Evolutionary conservation across 2,329 filamentous ascomycete genomes (phyloP).

Genomic region (Elsinoe fawcettii): DNA sequence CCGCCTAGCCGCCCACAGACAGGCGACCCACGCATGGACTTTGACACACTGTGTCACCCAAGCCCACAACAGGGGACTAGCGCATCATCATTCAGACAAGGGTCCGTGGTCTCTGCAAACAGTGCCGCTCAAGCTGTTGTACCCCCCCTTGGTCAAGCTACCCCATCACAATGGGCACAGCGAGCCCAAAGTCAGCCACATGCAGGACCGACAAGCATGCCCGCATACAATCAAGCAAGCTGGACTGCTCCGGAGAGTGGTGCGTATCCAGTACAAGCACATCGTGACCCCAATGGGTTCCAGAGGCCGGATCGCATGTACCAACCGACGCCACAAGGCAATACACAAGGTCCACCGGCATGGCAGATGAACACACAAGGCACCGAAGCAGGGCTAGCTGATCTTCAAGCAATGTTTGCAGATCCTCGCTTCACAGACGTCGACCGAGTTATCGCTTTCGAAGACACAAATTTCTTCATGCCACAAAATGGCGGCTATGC

Average conservation of each 20-base stretch:
- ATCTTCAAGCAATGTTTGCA: neutral
- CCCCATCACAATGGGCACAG: neutral
- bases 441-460: slow-evolving; percentile 1
- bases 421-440: slow-evolving; percentile 1
- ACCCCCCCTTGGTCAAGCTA: neutral
- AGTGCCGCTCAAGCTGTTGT: neutral
- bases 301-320: neutral
- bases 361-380: slow-evolving; percentile 1
- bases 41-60: neutral
- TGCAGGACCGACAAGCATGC: neutral
- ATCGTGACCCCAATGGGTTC: neutral
- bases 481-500: slow-evolving; percentile 4
- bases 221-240: neutral
- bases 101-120: neutral
- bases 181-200: neutral
- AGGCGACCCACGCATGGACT: slow-evolving; percentile 1
- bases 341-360: neutral
- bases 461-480: slow-evolving; percentile 6
- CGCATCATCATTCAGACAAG: neutral
- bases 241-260: neutral
- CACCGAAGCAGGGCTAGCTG: neutral
- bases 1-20: neutral
- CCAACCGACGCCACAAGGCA: neutral
- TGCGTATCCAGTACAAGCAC: neutral
- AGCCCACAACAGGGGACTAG: neutral